Percentiles rank a stretch among this genome's conserved stretches.
These are phyloP conservation scores for Trichoderma harzianum DNA, from an alignment of 2,329 filamentous ascomycete species.

Conservation along the genomic window DNA sequence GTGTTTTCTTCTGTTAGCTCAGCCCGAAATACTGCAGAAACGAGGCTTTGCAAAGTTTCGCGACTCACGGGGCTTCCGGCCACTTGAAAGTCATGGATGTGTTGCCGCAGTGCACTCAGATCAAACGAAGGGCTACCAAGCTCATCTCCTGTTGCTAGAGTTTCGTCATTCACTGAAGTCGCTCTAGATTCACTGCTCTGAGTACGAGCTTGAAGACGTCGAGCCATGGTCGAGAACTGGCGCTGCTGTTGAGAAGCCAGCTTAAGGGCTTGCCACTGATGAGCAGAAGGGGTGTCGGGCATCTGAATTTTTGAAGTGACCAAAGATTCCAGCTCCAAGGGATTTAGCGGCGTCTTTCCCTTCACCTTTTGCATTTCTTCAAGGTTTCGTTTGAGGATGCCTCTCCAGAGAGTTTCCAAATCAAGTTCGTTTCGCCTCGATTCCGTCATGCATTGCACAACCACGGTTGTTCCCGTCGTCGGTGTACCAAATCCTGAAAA, in stretches of 20 bases:
- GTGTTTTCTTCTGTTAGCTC: constrained; percentile 22
- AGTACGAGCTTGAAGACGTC: constrained; percentile 22
- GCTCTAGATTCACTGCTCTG: background rate
- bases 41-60: constrained; percentile 35
- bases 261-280: constrained; percentile 36
- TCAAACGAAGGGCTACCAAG: constrained; percentile 3
- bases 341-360: constrained; percentile 25
- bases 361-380: constrained; percentile 30
- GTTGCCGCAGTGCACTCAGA: constrained; percentile 26
- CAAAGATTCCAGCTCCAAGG: constrained; percentile 30
- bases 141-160: constrained; percentile 7
- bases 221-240: constrained; percentile 33
- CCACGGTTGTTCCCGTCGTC: constrained; percentile 48
- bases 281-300: constrained; percentile 28
- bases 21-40: constrained; percentile 38
- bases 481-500: constrained; percentile 74
- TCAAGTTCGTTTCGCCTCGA: constrained; percentile 49
- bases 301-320: constrained; percentile 34
- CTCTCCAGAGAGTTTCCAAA: constrained; percentile 52
- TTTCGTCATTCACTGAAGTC: background rate
- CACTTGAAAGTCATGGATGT: constrained; percentile 39
- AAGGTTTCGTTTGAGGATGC: constrained; percentile 37
- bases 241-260: constrained; percentile 35
- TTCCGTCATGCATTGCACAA: constrained; percentile 58
- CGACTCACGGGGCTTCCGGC: constrained; percentile 36